Conservation (phyloP, 1,284 basidiomycete genomes). For the Chalciporus sp. region DNA sequence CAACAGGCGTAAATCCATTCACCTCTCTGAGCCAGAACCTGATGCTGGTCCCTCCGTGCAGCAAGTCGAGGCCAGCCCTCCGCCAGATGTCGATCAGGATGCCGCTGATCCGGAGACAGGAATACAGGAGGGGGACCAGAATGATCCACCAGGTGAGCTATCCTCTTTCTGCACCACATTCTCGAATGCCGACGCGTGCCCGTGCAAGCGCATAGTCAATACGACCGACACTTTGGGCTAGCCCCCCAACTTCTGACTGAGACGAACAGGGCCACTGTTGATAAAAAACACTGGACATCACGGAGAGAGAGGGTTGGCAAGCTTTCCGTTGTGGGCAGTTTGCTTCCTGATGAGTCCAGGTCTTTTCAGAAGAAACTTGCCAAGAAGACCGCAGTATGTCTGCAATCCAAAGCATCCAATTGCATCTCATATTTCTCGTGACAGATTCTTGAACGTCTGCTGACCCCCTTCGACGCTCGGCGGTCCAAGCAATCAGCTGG, state of each 20-base stretch:
- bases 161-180: neutral
- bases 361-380: constrained; percentile 22
- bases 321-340: constrained; percentile 58
- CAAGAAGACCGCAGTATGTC: constrained; percentile 34
- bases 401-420: neutral
- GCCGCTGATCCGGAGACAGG: constrained; percentile 16
- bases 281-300: constrained; percentile 53
- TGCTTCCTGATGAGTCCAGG: constrained; percentile 46
- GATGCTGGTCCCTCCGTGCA: constrained; percentile 6
- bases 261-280: constrained; percentile 47
- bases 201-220: constrained; percentile 42
- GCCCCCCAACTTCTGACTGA: constrained; percentile 51
- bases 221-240: constrained; percentile 69
- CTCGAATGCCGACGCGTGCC: neutral
- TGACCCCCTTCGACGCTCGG: constrained; percentile 52
- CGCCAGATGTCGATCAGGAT: constrained; percentile 19
- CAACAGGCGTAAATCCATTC: constrained; percentile 57
- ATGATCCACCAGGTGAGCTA: constrained; percentile 32
- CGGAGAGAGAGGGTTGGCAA: constrained; percentile 44
- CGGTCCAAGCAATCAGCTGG: constrained; percentile 57
- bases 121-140: constrained; percentile 11
- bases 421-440: neutral
- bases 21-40: constrained; percentile 22
- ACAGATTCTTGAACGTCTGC: constrained; percentile 66
- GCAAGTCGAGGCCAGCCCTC: constrained; percentile 6